Base-by-base conservation (phyloP, 306 rosid species). In the Corylus americana region DNA sequence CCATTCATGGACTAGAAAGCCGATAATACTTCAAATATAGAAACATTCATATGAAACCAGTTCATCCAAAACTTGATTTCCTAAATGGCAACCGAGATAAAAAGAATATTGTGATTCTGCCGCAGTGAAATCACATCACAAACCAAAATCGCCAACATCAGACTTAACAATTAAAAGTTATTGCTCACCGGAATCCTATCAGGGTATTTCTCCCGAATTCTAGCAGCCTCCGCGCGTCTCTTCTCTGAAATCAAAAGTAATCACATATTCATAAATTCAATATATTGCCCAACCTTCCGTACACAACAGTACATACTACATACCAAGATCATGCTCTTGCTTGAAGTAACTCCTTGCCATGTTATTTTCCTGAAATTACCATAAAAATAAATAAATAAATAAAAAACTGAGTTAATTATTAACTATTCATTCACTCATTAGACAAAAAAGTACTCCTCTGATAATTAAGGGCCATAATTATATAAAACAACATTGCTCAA, bases 301-400 rank as follows among this genome's bases (percentile, higher is more conserved):
- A 47, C 39, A 66, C 48, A 45, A 44, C 20, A 49, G 54, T 17
- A 76, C 78, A 25, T 9, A 18, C 35, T 37, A 50, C 10, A 47
- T 84, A 94, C 98, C 98, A 82, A 94, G 90, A 88, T 94, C 98
- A 80, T 94, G 96, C 82, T 94, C 98, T 87, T 92, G 97, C 89
- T 94, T 94, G 94, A 94, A 94, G 87, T 90, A 94, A 80, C 98
- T 92, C 92, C 80, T 94, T 67, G 97, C 93, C 98, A 94, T 94
- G 68, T 72, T 76, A 48, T 75, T 74, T 76, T 49, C 86, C 91
- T 92, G 92, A 54, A 88, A 88, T 70, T 69, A 81, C 10, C 74
- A 90, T 74, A 76, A 49, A 48, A 48, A 49, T 6, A 45, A 45
- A 3, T 1, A 82, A 79, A 22, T 0, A 22, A 22, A 22, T 0